Percentiles rank a stretch among this genome's conserved stretches.
Conservation (phyloP, 2,329 filamentous ascomycete genomes). For the Claviceps quebecensis region DNA sequence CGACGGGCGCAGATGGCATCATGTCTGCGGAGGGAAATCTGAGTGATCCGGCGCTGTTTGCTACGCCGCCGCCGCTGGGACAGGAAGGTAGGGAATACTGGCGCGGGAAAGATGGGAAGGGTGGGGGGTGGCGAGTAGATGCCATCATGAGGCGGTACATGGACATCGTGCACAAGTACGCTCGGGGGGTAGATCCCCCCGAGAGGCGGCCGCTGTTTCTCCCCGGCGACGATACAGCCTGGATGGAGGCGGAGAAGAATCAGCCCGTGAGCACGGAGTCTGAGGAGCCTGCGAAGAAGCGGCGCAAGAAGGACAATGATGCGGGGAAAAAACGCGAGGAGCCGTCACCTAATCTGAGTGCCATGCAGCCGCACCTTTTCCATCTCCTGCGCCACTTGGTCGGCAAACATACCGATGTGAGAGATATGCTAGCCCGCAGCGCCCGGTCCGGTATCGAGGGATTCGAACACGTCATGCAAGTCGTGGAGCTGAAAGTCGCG, state of each 20-base stretch:
- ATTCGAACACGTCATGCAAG: conserved; percentile 60
- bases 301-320: conserved; percentile 27
- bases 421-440: conserved; percentile 65
- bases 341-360: conserved; percentile 49
- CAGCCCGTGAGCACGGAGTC: conserved; percentile 18
- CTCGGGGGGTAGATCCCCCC: conserved; percentile 52
- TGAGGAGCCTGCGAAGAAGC: conserved; percentile 38
- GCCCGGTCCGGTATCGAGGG: conserved; percentile 56
- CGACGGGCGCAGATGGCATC: conserved; percentile 77
- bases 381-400: conserved; percentile 77
- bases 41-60: conserved; percentile 81
- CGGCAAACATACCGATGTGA: conserved; percentile 63
- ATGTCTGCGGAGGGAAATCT: conserved; percentile 97
- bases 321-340: conserved; percentile 24
- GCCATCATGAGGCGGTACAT: conserved; percentile 78
- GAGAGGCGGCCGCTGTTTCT: conserved; percentile 59
- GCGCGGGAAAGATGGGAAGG: conserved; percentile 62
- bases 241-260: conserved; percentile 23
- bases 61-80: conserved; percentile 46
- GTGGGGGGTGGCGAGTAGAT: conserved; percentile 83
- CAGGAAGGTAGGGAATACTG: conserved; percentile 71
- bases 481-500: conserved; percentile 65
- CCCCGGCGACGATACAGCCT: conserved; percentile 38
- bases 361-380: conserved; percentile 87
- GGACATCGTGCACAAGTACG: conserved; percentile 74